Evolutionary conservation across 495 filamentous ascomycete genomes (phyloP).

Genomic region (Hyaloscypha finlandica): DNA sequence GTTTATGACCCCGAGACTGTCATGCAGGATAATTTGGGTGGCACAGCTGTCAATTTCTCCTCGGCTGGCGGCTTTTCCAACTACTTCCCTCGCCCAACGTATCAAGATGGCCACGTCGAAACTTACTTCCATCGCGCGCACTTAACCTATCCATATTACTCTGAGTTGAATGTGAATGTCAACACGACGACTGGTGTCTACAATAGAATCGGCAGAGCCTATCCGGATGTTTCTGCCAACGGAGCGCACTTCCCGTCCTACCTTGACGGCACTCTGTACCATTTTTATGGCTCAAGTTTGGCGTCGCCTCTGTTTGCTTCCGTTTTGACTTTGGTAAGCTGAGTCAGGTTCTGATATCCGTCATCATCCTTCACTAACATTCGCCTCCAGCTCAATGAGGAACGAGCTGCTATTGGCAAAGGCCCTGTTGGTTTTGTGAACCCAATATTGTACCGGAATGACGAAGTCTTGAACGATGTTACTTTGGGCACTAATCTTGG

Average conservation of each 20-base stretch:
- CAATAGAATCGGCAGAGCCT: constrained; percentile 45
- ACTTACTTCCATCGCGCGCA: constrained; percentile 34
- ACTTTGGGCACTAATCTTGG: constrained; percentile 47
- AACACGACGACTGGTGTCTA: constrained; percentile 37
- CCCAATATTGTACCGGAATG: constrained; percentile 48
- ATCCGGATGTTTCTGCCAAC: constrained; percentile 39
- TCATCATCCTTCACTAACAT: not conserved
- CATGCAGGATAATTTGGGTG: constrained; percentile 23
- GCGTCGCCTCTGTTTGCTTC: constrained; percentile 39
- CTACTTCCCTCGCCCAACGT: constrained; percentile 41
- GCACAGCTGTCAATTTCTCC: constrained; percentile 19
- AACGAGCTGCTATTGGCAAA: constrained; percentile 48
- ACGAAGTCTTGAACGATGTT: constrained; percentile 50
- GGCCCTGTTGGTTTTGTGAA: constrained; percentile 55
- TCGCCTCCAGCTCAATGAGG: constrained; percentile 55
- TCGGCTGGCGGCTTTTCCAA: constrained; percentile 52
- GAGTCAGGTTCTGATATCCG: not conserved
- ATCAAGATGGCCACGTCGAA: constrained; percentile 37
- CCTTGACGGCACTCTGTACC: constrained; percentile 25
- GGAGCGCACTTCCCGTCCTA: constrained; percentile 35
- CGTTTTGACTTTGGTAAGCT: constrained; percentile 40
- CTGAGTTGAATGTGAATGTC: constrained; percentile 31
- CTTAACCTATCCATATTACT: constrained; percentile 35
- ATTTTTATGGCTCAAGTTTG: constrained; percentile 43
- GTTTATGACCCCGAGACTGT: constrained; percentile 40